Base-by-base conservation (phyloP, 805 yeast species). In the Candida peoriensis region DNA sequence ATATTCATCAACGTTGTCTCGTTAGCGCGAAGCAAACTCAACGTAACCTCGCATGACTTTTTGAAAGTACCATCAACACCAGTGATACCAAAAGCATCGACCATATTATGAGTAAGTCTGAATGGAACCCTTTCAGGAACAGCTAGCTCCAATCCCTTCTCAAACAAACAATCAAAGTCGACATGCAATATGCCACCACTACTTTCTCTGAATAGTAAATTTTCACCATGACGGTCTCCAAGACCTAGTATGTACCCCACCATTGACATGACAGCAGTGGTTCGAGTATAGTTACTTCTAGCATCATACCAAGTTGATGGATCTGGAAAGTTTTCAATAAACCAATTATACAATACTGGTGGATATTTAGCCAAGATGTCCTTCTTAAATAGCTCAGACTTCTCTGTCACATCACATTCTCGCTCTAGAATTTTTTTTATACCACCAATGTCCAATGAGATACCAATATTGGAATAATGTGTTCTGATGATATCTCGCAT, bases 191-290 rank as follows among this genome's bases (percentile, higher is more conserved):
- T 76, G 8, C 76, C 77, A 1, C 98, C 98, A 4, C 79, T 72
- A 27, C 68, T 72, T 41, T 81, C 80, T 48, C 79, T 72, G 24
- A 90, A 63, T 36, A 93, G 60, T 15, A 93, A 76, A 52, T 93
- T 93, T 52, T 93, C 99, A 47, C 96, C 83, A 55, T 93, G 99
- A 25, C 99, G 70, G 58, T 93, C 99, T 17, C 99, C 99, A 32
- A 93, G 68, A 8, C 98, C 98, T 19, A 93, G 67, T 30, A 93
- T 76, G 54, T 85, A 86, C 0, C 99, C 98, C 5, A 90, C 95
- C 67, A 93, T 87, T 0, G 97, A 88, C 98, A 94, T 93, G 0
- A 90, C 97, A 0, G 97, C 96, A 19, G 83, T 68, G 0, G 96
- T 78, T 36, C 95, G 67, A 0, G 85, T 78, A 54, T 74, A 94